A percentile compares a stretch with the other conserved stretches of the same genome.
Evolutionary conservation across 345 rosid species (phyloP).

Genomic region (Bruguiera gymnorhiza): DNA sequence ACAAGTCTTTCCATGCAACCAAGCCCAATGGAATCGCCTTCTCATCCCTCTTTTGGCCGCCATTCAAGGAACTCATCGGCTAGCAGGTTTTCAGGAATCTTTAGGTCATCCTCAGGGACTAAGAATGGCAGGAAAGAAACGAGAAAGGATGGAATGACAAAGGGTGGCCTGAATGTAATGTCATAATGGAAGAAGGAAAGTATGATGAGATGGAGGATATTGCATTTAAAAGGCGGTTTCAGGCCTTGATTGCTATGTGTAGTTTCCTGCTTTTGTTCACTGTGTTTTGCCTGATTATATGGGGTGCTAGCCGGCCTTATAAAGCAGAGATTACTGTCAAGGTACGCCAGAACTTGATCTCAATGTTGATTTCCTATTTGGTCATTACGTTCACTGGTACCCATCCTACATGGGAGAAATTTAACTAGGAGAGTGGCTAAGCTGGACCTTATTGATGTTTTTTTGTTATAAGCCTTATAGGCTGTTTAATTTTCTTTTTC

Average conservation of each 20-base stretch:
- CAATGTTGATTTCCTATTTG: background rate
- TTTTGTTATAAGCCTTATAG: no score
- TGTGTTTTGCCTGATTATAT: slow-evolving; percentile 64
- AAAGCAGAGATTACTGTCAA: slow-evolving; percentile 59
- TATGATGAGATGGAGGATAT: slow-evolving; percentile 60
- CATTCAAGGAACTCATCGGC: slow-evolving; percentile 84
- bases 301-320: slow-evolving; percentile 78
- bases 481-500: background rate
- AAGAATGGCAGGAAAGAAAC: slow-evolving; percentile 45
- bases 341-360: slow-evolving; percentile 32
- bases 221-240: slow-evolving; percentile 51
- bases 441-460: no score
- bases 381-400: no score
- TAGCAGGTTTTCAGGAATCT: slow-evolving; percentile 80
- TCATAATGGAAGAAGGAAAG: slow-evolving; percentile 67
- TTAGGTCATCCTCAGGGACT: slow-evolving; percentile 65
- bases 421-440: no score
- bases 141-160: slow-evolving; percentile 51
- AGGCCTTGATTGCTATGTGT: slow-evolving; percentile 51
- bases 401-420: no score
- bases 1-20: slow-evolving; percentile 69
- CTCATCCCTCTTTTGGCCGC: slow-evolving; percentile 74
- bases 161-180: slow-evolving; percentile 76
- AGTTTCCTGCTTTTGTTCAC: slow-evolving; percentile 53
- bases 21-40: slow-evolving; percentile 79